These are phyloP conservation scores for Yamadazyma pseudoaaseri DNA, from an alignment of 1,139 yeast species.

Conservation along the genomic window DNA sequence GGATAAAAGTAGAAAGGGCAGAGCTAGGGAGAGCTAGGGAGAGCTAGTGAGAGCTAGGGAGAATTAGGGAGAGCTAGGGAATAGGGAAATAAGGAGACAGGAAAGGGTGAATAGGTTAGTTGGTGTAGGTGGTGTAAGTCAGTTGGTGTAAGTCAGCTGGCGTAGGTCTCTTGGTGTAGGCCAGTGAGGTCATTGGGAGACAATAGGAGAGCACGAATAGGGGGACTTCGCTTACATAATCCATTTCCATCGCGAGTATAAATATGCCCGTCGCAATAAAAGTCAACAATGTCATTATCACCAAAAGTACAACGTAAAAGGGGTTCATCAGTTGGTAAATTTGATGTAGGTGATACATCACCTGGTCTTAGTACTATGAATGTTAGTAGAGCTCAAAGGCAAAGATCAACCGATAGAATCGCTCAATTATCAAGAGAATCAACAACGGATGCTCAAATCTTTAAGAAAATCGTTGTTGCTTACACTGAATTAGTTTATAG, in stretches of 20 bases:
- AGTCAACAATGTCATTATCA: background rate
- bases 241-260: too few relatives aligned
- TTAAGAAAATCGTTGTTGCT: conserved; percentile 51
- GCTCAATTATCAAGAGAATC: conserved; percentile 26
- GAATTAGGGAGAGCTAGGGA: too few relatives aligned
- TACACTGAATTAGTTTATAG: conserved; percentile 63
- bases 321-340: conserved; percentile 57
- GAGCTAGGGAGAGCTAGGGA: background rate
- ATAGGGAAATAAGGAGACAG: background rate
- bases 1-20: background rate
- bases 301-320: conserved; percentile 17
- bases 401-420: conserved; percentile 33
- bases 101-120: too few relatives aligned
- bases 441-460: conserved; percentile 40
- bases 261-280: too few relatives aligned
- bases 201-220: too few relatives aligned
- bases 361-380: conserved; percentile 51
- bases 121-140: too few relatives aligned
- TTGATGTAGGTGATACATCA: conserved; percentile 58
- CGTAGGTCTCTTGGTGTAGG: too few relatives aligned
- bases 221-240: too few relatives aligned
- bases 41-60: background rate
- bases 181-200: too few relatives aligned
- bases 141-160: too few relatives aligned
- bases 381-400: conserved; percentile 32